phyloP scores from a whole-genome alignment of 108 stramenopile genomes.

The Heterococcus sp. region DNA sequence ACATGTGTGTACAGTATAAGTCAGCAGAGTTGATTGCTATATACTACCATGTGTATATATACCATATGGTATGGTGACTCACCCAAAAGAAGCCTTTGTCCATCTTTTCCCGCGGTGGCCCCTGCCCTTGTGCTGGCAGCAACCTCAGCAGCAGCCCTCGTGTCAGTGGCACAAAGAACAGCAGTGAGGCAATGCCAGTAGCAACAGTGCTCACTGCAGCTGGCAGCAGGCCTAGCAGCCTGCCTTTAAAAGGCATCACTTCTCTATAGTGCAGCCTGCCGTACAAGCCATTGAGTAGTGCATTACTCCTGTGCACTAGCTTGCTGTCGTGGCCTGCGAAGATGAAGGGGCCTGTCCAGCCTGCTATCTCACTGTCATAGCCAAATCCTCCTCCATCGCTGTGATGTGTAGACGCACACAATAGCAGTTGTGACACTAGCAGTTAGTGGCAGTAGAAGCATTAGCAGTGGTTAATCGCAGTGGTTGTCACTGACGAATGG shows the following conservation, averaged over 20 bases:
- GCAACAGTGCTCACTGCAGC: background rate
- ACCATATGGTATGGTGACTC: too few species aligned
- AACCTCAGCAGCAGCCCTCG: background rate
- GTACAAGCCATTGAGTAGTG: constrained; percentile 3
- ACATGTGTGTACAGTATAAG: too few species aligned
- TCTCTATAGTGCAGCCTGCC: constrained; percentile 18
- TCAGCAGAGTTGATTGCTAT: too few species aligned
- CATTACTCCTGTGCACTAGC: constrained; percentile 25
- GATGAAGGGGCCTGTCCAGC: constrained; percentile 28
- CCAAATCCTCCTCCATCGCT: constrained; percentile 7
- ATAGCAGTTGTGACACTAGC: too few species aligned
- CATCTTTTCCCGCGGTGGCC: constrained; percentile 15
- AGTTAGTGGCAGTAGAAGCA: too few species aligned
- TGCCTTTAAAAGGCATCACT: background rate
- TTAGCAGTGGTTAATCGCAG: too few species aligned
- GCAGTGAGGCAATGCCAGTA: background rate
- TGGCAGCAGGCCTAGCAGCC: background rate
- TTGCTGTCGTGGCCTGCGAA: constrained; percentile 39
- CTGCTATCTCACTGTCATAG: constrained; percentile 18
- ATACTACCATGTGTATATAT: too few species aligned
- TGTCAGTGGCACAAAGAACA: background rate
- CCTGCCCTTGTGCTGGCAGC: constrained; percentile 20
- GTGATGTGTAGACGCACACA: too few species aligned
- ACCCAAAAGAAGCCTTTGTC: constrained; percentile 34
- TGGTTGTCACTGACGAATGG: too few species aligned